Conservation (phyloP, 164 flowering plant genomes). For the Vitis labrusca region DNA sequence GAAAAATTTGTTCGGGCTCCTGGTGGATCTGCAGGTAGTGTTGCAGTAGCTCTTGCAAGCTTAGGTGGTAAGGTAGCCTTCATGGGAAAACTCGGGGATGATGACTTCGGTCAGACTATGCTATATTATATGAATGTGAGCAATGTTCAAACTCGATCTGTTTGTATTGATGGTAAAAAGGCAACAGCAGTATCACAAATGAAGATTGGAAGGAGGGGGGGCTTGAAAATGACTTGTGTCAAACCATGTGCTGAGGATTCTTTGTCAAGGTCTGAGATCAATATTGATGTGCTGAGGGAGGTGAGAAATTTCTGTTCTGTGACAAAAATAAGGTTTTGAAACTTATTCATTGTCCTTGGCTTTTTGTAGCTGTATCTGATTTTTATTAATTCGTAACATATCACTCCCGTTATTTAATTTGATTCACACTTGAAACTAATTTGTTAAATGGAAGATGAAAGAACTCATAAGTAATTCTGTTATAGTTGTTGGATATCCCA, state of each 20-base stretch:
- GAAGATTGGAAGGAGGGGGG: conserved; percentile 71
- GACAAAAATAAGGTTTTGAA: neutral
- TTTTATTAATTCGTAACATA: neutral
- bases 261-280: conserved; percentile 73
- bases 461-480: too few species aligned
- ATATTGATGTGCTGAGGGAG: conserved; percentile 89
- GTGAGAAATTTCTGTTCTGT: conserved; percentile 26
- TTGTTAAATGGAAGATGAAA: too few species aligned
- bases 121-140: conserved; percentile 61
- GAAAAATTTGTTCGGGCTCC: conserved; percentile 70
- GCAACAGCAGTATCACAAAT: conserved; percentile 55
- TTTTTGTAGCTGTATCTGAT: neutral
- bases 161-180: conserved; percentile 56
- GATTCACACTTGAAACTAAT: too few species aligned
- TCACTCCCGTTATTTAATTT: too few species aligned
- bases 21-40: conserved; percentile 70
- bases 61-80: conserved; percentile 88
- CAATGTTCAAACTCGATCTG: conserved; percentile 76
- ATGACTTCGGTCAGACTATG: conserved; percentile 73
- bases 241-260: conserved; percentile 86
- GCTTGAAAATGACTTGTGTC: conserved; percentile 52
- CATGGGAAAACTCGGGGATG: conserved; percentile 94
- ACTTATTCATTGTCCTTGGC: neutral
- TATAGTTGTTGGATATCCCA: too few species aligned
- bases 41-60: conserved; percentile 75